Base-by-base conservation (phyloP, 2,329 filamentous ascomycete species). In the Diplodia scrobiculata region DNA sequence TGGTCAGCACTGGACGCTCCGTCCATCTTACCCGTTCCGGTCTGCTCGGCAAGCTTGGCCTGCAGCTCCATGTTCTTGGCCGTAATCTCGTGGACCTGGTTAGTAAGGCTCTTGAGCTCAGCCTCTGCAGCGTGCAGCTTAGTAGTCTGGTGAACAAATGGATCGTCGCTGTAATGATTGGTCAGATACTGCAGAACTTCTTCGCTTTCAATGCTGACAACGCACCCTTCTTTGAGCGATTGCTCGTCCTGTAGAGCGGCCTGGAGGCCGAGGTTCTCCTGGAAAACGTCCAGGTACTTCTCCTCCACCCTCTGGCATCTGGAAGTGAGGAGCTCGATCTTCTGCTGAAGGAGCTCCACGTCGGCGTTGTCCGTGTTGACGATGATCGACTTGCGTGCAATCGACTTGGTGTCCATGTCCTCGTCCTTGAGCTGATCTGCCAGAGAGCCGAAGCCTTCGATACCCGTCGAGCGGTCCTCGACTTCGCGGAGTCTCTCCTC, bases 401-500 rank as follows among this genome's bases (percentile, higher is more conserved):
- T 45, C 17, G 63, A 63, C 29, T 19, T 54, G 13, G 36, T 19
- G 17, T 60, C 53, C 17, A 55, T 45, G 5, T 65, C 64, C 6
- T 67, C 63, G 11, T 66, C 48, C 51, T 51, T 60, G 13, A 81
- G 76, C 68, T 81, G 79, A 51, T 78, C 77, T 66, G 79, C 79
- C 5, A 81, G 72, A 58, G 72, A 79, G 10, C 72, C 74, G 6
- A 68, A 52, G 41, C 58, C 63, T 9, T 70, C 55, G 27, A 58
- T 53, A 19, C 60, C 64, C 21, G 67, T 66, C 1, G 52, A 17
- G 19, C 63, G 71, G 14, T 67, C 73, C 48, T 77, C 76, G 11
- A 79, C 71, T 3, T 82, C 79, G 14, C 79, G 76, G 51, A 82
- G 74, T 59, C 77, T 77, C 32, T 79, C 76, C 68, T 82, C 79